Evolutionary conservation across 2,329 filamentous ascomycete genomes (phyloP), one percentile per base, ranked within the genome.

Genomic region (Tricladium varicosporioides): DNA sequence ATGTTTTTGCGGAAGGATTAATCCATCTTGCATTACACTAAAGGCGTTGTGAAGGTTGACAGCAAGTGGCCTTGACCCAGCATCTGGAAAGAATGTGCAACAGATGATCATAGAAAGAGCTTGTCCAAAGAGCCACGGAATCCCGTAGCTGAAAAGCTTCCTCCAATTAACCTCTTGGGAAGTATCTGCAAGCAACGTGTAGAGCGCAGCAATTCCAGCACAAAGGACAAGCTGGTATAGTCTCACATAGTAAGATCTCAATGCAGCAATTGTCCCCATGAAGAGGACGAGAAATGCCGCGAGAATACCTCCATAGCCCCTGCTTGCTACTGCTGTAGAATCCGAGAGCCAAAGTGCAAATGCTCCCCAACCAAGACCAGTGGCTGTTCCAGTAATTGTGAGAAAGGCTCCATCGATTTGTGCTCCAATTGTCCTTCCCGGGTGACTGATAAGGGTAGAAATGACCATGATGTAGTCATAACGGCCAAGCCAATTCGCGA

Each of bases 361-460:
- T 7, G 75, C 73, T 2, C 82, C 82, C 78, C 81, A 83, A 11
- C 75, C 81, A 7, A 85, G 67, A 1, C 82, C 82, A 31, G 75
- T 72, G 5, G 77, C 77, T 1, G 79, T 79, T 2, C 82, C 82
- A 5, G 80, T 31, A n/a, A 76, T 78, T 5, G 81, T 84, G 16
- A 81, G 68, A 44, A 82, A 54, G 3, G 77, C 70, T 1, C 82
- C 82, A 64, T 85, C 82, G 18, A 85, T 67, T 61, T 85, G 82
- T 11, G 80, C 77, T 5, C 82, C 82, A 51, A 84, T 63, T 1
- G 80, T 78, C 40, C 82, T 74, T 18, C 78, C 80, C 2, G 82
- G 75, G 62, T 85, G 82, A 57, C 84, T 85, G 46, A 85, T 63
- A 16, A 84, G 76, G n/a, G 78, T 73, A 2, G 82, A 84, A 48